A percentile compares a stretch with the other conserved stretches of the same genome.
Conservation (phyloP, 306 rosid species). For the Quercus wislizeni region DNA sequence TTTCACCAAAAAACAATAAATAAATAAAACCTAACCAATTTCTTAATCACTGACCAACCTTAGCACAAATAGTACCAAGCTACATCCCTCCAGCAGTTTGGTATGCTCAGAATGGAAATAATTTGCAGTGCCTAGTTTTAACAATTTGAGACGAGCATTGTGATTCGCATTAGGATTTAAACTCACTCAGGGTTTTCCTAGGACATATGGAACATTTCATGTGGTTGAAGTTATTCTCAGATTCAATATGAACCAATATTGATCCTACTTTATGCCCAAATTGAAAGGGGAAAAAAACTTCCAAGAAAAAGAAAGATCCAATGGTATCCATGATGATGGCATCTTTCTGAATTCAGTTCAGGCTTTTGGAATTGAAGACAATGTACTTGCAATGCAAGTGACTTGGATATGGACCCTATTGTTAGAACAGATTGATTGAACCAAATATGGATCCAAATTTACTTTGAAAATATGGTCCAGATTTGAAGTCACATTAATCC, state of each 20-base stretch:
- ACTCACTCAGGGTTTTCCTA: neutral
- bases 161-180: neutral
- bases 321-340: neutral
- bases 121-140: neutral
- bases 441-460: neutral
- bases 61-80: neutral
- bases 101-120: neutral
- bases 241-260: neutral
- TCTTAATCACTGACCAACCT: neutral
- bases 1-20: too few relatives aligned
- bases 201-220: neutral
- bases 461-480: neutral
- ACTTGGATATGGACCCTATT: neutral
- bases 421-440: neutral
- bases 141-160: neutral
- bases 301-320: neutral
- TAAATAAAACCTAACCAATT: neutral
- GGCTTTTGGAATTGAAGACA: neutral
- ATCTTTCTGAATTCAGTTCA: neutral
- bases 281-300: neutral
- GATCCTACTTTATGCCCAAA: neutral
- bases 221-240: neutral
- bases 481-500: neutral
- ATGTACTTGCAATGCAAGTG: neutral
- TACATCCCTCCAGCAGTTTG: neutral